Base-by-base conservation (phyloP, 176 grass and related monocot species). In the Canna indica region DNA sequence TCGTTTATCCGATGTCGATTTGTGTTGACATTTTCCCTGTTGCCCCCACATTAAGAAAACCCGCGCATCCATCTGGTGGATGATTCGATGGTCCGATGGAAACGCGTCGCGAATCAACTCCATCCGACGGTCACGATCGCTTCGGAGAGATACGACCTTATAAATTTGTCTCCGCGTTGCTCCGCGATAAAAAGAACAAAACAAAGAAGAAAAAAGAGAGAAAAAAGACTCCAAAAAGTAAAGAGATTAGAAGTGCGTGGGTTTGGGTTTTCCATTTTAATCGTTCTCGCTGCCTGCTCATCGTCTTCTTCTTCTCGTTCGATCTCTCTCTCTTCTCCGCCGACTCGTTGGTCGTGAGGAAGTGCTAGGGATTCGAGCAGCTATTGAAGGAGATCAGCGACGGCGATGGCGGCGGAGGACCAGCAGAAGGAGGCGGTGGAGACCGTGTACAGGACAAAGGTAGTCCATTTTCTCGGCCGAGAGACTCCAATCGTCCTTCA, bases 401-500 rank as follows among this genome's bases (percentile, higher is more conserved):
- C 77, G 76, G 42, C 35, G 33, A 60, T 60, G 59, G 59, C 50
- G 15, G 50, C 18, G 50, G 50, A 54, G 50, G 50, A 54, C 18
- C 50, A 54, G 50, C 17, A 7, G 50, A 54, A 62, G 71, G 54
- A 54, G 71, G 54, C 22, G 54, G 82, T 63, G 53, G 68, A 77
- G 13, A 73, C 83, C 36, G 83, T 99, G 47, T 88, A 99, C 78
- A 90, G 85, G 84, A 94, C 84, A n/a, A 93, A 91, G 73, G 82
- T 82, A 33, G 78, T 99, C 42, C 84, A 99, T 46, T 99, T 99
- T 70, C 87, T 94, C 38, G 95, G 95, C 15, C 95, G 95, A 25
- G 81, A 79, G 50, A 94, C 90, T 36, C 80, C 90, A 33, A 90
- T 99, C 80, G 82, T 99, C 78, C 91, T 94, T 73, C 95, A 94